These are phyloP conservation scores for Hortaea werneckii DNA, from an alignment of 2,329 filamentous ascomycete genomes.

Conservation along the genomic window DNA sequence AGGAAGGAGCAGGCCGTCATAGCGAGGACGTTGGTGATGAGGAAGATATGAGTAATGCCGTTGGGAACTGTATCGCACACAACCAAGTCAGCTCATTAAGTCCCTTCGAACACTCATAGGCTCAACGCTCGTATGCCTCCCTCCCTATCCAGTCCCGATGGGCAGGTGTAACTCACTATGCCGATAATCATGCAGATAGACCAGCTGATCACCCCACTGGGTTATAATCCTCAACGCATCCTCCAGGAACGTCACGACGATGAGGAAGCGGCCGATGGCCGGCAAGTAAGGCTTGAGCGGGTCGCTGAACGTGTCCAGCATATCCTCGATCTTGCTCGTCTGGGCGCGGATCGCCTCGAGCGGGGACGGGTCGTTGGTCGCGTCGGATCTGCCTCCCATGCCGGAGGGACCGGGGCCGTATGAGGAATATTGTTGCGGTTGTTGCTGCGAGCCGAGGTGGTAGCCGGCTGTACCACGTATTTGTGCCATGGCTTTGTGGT, in stretches of 20 bases:
- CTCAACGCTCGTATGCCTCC: not conserved
- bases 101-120: no score
- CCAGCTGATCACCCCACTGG: constrained; percentile 91
- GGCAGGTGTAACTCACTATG: constrained; percentile 56
- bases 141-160: not conserved
- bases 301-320: constrained; percentile 76
- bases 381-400: constrained; percentile 37
- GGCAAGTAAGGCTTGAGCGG: constrained; percentile 96
- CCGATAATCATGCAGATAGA: constrained; percentile 86
- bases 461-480: constrained; percentile 63
- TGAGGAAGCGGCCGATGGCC: constrained; percentile 90
- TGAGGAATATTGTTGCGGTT: constrained; percentile 9
- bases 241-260: constrained; percentile 96
- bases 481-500: constrained; percentile 40
- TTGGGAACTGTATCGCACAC: constrained; percentile 56
- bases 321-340: constrained; percentile 96
- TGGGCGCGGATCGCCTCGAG: constrained; percentile 86
- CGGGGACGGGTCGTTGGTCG: constrained; percentile 59
- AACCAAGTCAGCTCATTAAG: constrained; percentile 1
- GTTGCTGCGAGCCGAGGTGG: constrained; percentile 63
- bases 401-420: constrained; percentile 41
- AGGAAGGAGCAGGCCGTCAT: constrained; percentile 75
- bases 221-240: constrained; percentile 93
- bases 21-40: constrained; percentile 77
- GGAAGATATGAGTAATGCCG: constrained; percentile 85